Percentiles rank a stretch among this genome's conserved stretches.
Conservation (phyloP, 2,329 filamentous ascomycete genomes). For the Clonostachys rosea region DNA sequence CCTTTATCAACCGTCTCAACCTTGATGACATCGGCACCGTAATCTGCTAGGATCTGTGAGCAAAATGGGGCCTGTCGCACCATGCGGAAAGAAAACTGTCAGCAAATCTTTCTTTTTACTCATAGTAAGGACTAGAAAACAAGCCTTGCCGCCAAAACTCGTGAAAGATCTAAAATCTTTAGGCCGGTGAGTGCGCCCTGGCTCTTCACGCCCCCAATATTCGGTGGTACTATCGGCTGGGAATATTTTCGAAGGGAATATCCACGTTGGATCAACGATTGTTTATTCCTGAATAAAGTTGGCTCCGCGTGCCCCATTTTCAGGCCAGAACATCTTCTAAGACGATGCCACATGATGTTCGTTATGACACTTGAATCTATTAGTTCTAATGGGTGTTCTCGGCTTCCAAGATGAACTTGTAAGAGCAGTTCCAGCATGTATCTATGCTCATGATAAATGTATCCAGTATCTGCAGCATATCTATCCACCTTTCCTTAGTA, state of each 20-base stretch:
- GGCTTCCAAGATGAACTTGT: too few relatives aligned
- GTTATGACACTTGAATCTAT: too few relatives aligned
- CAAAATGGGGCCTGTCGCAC: constrained; percentile 21
- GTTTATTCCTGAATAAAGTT: background rate
- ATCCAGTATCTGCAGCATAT: too few relatives aligned
- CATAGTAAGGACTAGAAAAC: background rate
- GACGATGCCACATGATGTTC: too few relatives aligned
- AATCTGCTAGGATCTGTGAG: constrained; percentile 37
- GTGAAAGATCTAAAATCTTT: constrained; percentile 6
- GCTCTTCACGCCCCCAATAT: background rate
- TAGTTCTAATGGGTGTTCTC: too few relatives aligned
- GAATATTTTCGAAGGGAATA: background rate
- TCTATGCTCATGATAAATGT: too few relatives aligned
- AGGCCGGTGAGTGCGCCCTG: constrained; percentile 3
- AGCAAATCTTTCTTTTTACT: too few relatives aligned
- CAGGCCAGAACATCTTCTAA: too few relatives aligned
- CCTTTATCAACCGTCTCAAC: constrained; percentile 22
- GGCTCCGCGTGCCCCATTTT: too few relatives aligned
- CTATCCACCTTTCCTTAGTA: too few relatives aligned
- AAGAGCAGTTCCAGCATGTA: too few relatives aligned
- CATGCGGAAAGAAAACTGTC: background rate
- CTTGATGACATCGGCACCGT: constrained; percentile 36
- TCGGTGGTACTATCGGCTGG: background rate
- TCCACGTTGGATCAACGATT: background rate
- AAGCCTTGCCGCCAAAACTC: constrained; percentile 6